A percentile compares a stretch with the other conserved stretches of the same genome.
These are phyloP conservation scores for Thermomucor indicae-seudaticae DNA, from an alignment of 371 early-diverging fungal species.

Conservation along the genomic window DNA sequence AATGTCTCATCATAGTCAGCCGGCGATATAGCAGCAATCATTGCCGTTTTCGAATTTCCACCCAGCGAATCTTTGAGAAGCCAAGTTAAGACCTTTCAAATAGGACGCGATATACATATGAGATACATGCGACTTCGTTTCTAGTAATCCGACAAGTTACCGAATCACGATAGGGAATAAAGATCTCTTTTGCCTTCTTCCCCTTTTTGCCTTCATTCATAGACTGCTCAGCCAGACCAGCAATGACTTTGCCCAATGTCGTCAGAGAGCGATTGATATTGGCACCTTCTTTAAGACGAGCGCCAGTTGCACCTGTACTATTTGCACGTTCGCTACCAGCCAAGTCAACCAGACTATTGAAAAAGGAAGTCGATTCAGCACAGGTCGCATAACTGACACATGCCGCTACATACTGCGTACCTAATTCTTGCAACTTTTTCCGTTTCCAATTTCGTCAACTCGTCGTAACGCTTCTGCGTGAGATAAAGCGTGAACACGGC, in stretches of 20 bases:
- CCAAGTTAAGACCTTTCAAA: constrained; percentile 75
- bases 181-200: constrained; percentile 52
- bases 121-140: too few relatives aligned
- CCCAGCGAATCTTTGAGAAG: constrained; percentile 92
- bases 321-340: constrained; percentile 97
- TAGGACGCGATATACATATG: background rate
- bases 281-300: constrained; percentile 95
- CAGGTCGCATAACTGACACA: background rate
- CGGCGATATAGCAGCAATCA: constrained; percentile 87
- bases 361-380: background rate
- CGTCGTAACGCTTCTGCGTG: constrained; percentile 61
- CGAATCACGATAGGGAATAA: constrained; percentile 89
- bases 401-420: constrained; percentile 10
- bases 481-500: constrained; percentile 89
- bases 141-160: too few relatives aligned
- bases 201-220: constrained; percentile 43
- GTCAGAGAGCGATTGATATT: constrained; percentile 97
- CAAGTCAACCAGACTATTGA: constrained; percentile 73
- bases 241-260: constrained; percentile 97
- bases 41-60: constrained; percentile 92
- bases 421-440: constrained; percentile 77
- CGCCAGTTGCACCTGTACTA: constrained; percentile 94
- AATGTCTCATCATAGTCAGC: constrained; percentile 87
- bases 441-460: constrained; percentile 57
- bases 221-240: constrained; percentile 83